These are phyloP conservation scores for Puccinia horiana DNA, from an alignment of 1,284 basidiomycete species.

Conservation along the genomic window DNA sequence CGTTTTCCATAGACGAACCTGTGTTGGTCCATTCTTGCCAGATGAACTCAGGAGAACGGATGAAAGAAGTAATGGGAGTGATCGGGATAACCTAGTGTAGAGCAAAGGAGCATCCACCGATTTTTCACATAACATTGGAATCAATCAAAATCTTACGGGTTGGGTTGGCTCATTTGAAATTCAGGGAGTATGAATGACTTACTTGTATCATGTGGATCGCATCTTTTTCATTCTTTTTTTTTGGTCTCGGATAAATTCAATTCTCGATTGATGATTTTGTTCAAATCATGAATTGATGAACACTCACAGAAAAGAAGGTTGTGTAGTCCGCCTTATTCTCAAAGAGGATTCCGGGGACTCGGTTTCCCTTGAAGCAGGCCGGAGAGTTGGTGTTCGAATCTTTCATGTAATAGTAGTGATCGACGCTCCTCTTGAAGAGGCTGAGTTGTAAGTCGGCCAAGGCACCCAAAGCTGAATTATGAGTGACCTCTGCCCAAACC, in stretches of 20 bases:
- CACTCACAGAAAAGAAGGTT: constrained; percentile 47
- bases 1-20: constrained; percentile 11
- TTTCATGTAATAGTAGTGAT: constrained; percentile 47
- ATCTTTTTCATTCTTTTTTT: constrained; percentile 41
- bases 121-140: too few relatives aligned
- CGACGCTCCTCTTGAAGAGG: constrained; percentile 38
- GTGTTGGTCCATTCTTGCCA: constrained; percentile 46
- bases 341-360: constrained; percentile 47
- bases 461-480: constrained; percentile 17
- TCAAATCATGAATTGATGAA: too few relatives aligned
- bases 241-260: not conserved
- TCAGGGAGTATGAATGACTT: not conserved
- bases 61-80: constrained; percentile 41
- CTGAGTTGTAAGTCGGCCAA: constrained; percentile 42
- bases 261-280: too few relatives aligned
- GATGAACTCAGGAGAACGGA: constrained; percentile 32
- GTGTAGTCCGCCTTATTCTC: constrained; percentile 49
- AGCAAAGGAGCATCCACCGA: not conserved
- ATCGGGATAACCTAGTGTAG: constrained; percentile 39
- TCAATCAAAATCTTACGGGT: too few relatives aligned
- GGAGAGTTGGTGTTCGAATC: constrained; percentile 22
- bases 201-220: constrained; percentile 50
- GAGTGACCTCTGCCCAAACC: constrained; percentile 41
- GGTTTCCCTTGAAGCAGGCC: constrained; percentile 32
- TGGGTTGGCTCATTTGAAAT: not conserved